Evolutionary conservation across 1,284 basidiomycete genomes (phyloP), one percentile per base, ranked within the genome.

Genomic region (Ustilago sp.): DNA sequence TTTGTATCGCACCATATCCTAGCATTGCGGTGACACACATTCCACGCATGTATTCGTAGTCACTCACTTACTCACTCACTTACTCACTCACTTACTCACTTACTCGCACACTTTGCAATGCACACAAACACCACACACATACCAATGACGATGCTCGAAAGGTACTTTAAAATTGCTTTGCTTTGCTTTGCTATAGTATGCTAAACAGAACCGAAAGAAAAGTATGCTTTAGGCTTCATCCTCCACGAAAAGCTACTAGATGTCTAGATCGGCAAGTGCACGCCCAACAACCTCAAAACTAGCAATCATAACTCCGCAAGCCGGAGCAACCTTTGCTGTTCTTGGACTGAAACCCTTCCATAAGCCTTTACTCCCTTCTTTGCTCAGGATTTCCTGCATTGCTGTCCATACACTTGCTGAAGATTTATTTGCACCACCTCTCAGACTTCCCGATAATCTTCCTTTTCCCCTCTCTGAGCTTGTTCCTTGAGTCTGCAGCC

Each of bases 271-370:
- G 8, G 74, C 77, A 19, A 80, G 52, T 6, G 48, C 50, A 3
- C 79, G 62, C 2, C 83, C 82, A 3, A 89, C 88, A 28, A 88
- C 94, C 90, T 99, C 95, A 85, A 93, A 99, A 84, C 92, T 94
- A 63, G 93, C 92, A 86, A 99, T 98, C 94, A 96, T 95, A 74
- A 96, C 93, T 35, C 96, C 96, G 87, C 97, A 99, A 32, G 97
- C 95, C n/a, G 97, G 97, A 4, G 95, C 96, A 75, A 98, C 95
- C 87, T 99, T 99, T 35, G 91, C 94, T 59, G 96, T 91, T 39
- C 96, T 90, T 38, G 97, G 96, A 4, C 92, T 88, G 43, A 95
- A 88, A 0, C 96, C 96, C 45, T 93, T 91, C 86, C 93, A 97
- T 43, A 98, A 87, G 2, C 94, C 93, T 7, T 88, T 86, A 13